Evolutionary conservation across 495 filamentous ascomycete genomes (phyloP).

Genomic region (Lophium mytilinum): DNA sequence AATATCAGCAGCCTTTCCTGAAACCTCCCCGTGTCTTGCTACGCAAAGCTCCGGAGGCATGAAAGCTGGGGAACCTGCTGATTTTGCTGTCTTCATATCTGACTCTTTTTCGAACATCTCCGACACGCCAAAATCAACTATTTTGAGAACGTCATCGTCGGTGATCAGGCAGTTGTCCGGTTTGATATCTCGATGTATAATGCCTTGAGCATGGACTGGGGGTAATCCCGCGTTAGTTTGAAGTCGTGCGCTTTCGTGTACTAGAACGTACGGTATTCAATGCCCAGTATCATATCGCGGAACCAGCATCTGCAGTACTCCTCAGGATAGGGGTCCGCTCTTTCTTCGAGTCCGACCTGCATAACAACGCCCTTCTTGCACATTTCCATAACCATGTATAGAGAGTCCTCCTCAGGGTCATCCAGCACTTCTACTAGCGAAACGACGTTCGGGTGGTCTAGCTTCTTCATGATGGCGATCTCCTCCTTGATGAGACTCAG

Average conservation of each 20-base stretch:
- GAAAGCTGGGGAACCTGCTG: slow-evolving; percentile 91
- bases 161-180: slow-evolving; percentile 92
- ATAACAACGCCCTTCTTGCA: slow-evolving; percentile 97
- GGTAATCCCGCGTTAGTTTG: not conserved
- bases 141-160: slow-evolving; percentile 83
- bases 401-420: slow-evolving; percentile 86
- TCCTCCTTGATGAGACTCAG: slow-evolving; percentile 89
- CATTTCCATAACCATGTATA: slow-evolving; percentile 99
- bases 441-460: slow-evolving; percentile 90
- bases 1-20: slow-evolving; percentile 83
- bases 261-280: slow-evolving; percentile 69
- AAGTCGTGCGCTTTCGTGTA: not conserved
- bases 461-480: slow-evolving; percentile 98
- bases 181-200: slow-evolving; percentile 96
- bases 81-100: slow-evolving; percentile 88
- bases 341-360: slow-evolving; percentile 85
- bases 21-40: slow-evolving; percentile 78
- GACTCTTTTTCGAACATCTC: slow-evolving; percentile 93
- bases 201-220: slow-evolving; percentile 80
- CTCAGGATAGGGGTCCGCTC: slow-evolving; percentile 72
- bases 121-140: slow-evolving; percentile 96
- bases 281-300: slow-evolving; percentile 87
- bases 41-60: slow-evolving; percentile 89
- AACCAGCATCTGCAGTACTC: slow-evolving; percentile 88
- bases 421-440: slow-evolving; percentile 88